Evolutionary conservation across 805 yeast species (phyloP), one percentile per base, ranked within the genome.

Genomic region (Candida sakaeoensis): DNA sequence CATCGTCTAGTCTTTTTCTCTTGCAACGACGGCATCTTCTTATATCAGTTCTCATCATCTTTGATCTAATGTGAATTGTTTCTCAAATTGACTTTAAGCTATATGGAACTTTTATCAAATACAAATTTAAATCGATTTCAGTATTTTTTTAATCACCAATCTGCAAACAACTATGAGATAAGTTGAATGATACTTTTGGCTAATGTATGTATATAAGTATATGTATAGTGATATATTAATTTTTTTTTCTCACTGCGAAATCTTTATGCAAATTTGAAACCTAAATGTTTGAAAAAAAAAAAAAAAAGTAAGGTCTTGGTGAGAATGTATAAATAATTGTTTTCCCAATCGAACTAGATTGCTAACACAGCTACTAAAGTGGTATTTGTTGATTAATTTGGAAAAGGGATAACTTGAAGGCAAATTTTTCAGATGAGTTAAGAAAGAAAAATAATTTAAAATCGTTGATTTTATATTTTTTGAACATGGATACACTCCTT

Each of bases 1-100:
- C 81, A 44, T 74, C 75, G 44, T 69, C 72, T 47, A 73, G 65
- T 58, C 81, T 65, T 66, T 73, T 70, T 37, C 79, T 58, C 51
- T 75, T 75, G 59, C 81, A 75, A 50, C 81, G 73, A 53, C 81
- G 77, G 51, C 81, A 75, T 46, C 65, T 55, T 56, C 63, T 59
- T 12, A 55, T 53, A 27, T 57, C 61, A 21, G 37, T 32, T 19
- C 36, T 33, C 41, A 37, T 40, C 44, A 40, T 43, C 16, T 18
- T 25, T 4, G 9, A 26, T 16, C 12, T 7, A 21, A 21, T 16
- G 23, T 21, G 12, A 19, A 6, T n/a, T 31, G 24, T 21, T 21
- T 21, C n/a, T n/a, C n/a, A n/a, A n/a, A n/a, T n/a, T n/a, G n/a
- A n/a, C n/a, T n/a, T n/a, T n/a, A n/a, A n/a, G n/a, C n/a, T n/a